A percentile compares a stretch with the other conserved stretches of the same genome.
phyloP scores from a whole-genome alignment of 257 asterid species.

The Solanum medicagineum region DNA sequence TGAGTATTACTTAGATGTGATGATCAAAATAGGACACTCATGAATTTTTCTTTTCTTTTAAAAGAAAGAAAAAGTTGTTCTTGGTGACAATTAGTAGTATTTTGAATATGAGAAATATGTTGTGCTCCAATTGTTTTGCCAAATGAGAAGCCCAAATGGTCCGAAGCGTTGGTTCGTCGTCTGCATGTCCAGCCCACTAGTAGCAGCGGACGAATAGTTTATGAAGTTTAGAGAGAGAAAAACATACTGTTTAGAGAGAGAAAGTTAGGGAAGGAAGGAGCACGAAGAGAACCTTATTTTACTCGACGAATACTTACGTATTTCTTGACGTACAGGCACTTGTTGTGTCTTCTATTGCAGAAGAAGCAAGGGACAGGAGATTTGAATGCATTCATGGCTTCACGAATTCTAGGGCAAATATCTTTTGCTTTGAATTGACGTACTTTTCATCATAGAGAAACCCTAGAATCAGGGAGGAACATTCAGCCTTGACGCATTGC shows the following conservation, averaged over 20 bases:
- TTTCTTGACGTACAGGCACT: neutral
- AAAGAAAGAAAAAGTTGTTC: no score
- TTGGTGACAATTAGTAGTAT: neutral
- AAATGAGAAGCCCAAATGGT: neutral
- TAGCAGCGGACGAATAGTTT: constrained; percentile 1
- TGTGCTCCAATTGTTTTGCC: neutral
- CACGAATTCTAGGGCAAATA: neutral
- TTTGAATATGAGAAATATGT: neutral
- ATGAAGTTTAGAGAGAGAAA: constrained; percentile 1
- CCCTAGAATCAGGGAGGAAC: constrained; percentile 20
- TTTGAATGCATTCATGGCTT: neutral
- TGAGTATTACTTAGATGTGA: neutral
- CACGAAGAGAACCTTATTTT: constrained; percentile 7
- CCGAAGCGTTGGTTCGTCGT: neutral
- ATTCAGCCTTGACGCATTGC: neutral
- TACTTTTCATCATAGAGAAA: constrained; percentile 30
- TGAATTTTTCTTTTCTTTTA: no score
- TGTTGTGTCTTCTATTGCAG: neutral
- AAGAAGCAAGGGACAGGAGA: neutral
- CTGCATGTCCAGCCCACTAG: constrained; percentile 1
- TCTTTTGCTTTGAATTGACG: constrained; percentile 28
- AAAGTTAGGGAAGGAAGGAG: neutral
- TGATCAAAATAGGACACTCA: neutral
- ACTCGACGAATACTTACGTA: neutral
- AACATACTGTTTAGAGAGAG: neutral